Evolutionary conservation across 2,329 filamentous ascomycete species (phyloP).

Genomic region (Helotiales sp.): DNA sequence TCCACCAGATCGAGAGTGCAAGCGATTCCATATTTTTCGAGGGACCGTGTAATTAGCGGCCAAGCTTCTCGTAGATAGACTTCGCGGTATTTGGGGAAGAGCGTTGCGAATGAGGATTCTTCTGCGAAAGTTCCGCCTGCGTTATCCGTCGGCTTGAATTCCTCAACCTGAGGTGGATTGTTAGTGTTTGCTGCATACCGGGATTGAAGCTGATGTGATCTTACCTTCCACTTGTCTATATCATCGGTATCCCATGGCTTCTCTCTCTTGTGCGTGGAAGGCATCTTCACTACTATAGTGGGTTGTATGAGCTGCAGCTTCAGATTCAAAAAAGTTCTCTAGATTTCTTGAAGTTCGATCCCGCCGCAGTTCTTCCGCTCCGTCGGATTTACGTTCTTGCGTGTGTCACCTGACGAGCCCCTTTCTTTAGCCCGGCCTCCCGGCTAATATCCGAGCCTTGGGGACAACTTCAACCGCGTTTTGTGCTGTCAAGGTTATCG

Average conservation of each 20-base stretch:
- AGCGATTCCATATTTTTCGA: conserved; percentile 85
- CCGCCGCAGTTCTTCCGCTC: background rate
- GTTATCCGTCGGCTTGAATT: conserved; percentile 86
- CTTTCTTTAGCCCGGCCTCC: background rate
- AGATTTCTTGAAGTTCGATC: conserved; percentile 9
- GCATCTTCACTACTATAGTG: conserved; percentile 55
- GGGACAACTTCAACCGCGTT: background rate
- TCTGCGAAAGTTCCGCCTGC: conserved; percentile 82
- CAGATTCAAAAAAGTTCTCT: conserved; percentile 19
- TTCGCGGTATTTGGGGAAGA: conserved; percentile 97
- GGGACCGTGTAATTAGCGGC: conserved; percentile 83
- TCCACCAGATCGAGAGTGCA: conserved; percentile 94
- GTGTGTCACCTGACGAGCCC: background rate
- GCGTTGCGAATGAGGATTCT: conserved; percentile 82
- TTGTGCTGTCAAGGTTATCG: background rate
- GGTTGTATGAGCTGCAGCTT: conserved; percentile 20
- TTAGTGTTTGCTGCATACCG: background rate
- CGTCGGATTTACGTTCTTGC: background rate
- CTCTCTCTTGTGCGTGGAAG: conserved; percentile 83
- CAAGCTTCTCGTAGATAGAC: conserved; percentile 89
- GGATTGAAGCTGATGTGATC: background rate
- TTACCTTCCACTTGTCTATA: conserved; percentile 91
- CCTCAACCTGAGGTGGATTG: conserved; percentile 58
- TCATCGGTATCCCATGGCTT: conserved; percentile 97
- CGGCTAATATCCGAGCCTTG: background rate